These are phyloP conservation scores for Rhazya stricta DNA, from an alignment of 257 asterid species.

Conservation along the genomic window DNA sequence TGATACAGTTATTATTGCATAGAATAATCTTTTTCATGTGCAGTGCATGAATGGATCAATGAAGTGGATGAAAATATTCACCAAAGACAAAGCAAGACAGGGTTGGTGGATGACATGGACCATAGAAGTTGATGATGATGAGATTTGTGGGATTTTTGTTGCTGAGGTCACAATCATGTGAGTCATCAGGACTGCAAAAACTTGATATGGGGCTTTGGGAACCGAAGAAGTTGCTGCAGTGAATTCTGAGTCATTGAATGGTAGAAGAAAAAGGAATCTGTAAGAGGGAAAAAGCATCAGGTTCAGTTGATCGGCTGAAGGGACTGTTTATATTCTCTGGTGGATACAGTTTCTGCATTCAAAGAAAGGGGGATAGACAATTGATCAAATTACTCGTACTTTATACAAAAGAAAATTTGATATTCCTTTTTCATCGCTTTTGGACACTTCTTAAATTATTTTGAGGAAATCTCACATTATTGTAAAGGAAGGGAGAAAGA, in stretches of 20 bases:
- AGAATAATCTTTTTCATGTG: too few relatives aligned
- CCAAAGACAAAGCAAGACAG: not conserved
- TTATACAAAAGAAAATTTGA: not conserved
- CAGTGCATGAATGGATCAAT: not conserved
- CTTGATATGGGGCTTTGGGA: not conserved
- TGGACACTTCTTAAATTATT: not conserved
- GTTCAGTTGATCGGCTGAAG: not conserved
- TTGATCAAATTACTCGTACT: not conserved
- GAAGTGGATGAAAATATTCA: not conserved
- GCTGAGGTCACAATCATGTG: conserved; percentile 8
- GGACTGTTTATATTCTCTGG: not conserved
- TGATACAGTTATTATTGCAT: not conserved
- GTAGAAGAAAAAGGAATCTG: not conserved
- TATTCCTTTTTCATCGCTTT: not conserved
- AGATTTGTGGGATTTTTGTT: not conserved
- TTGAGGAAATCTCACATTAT: too few relatives aligned
- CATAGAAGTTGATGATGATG: not conserved
- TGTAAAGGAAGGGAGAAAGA: too few relatives aligned
- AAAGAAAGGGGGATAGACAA: not conserved
- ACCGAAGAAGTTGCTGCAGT: not conserved
- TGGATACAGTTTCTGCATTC: not conserved
- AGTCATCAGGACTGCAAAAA: conserved; percentile 16
- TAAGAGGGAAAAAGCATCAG: conserved; percentile 5
- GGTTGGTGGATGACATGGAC: not conserved
- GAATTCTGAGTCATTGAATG: conserved; percentile 10